A percentile compares a stretch with the other conserved stretches of the same genome.
phyloP scores from a whole-genome alignment of 148 eudicot genomes.

The Camellia lanceoleosa region DNA sequence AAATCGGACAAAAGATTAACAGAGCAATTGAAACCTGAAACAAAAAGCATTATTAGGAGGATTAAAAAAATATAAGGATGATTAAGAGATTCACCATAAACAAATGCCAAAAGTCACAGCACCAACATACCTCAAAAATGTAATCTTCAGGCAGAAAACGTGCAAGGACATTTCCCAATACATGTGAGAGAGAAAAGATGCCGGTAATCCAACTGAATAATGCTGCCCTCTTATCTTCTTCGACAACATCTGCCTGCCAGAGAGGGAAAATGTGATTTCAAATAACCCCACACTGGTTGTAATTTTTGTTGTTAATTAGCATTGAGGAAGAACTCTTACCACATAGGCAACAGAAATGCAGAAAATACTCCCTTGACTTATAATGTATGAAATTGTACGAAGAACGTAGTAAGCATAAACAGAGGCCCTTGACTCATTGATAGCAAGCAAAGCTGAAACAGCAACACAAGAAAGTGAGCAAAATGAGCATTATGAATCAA shows the following conservation, averaged over 20 bases:
- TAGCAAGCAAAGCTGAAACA: slow-evolving; percentile 67
- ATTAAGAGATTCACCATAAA: background rate
- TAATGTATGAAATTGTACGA: slow-evolving; percentile 68
- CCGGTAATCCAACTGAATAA: slow-evolving; percentile 90
- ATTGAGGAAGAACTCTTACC: slow-evolving; percentile 44
- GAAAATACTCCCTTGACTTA: slow-evolving; percentile 93
- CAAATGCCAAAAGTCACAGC: background rate
- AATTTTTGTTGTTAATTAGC: background rate
- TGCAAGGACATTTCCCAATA: slow-evolving; percentile 69
- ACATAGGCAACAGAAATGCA: slow-evolving; percentile 90
- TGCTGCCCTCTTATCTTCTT: slow-evolving; percentile 64
- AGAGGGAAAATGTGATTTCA: background rate
- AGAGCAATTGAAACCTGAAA: slow-evolving; percentile 79
- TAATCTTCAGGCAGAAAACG: slow-evolving; percentile 77
- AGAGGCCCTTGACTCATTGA: slow-evolving; percentile 53
- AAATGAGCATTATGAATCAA: background rate
- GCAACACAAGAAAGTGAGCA: slow-evolving; percentile 1
- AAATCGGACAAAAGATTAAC: slow-evolving; percentile 62
- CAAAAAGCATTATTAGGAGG: background rate
- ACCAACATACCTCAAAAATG: slow-evolving; percentile 64
- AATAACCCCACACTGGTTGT: background rate
- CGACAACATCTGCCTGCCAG: slow-evolving; percentile 73
- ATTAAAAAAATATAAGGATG: background rate
- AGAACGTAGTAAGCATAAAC: slow-evolving; percentile 77
- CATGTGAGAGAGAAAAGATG: slow-evolving; percentile 77